Base-by-base conservation (phyloP, 176 grass and related monocot species). In the Hordeum marinum region DNA sequence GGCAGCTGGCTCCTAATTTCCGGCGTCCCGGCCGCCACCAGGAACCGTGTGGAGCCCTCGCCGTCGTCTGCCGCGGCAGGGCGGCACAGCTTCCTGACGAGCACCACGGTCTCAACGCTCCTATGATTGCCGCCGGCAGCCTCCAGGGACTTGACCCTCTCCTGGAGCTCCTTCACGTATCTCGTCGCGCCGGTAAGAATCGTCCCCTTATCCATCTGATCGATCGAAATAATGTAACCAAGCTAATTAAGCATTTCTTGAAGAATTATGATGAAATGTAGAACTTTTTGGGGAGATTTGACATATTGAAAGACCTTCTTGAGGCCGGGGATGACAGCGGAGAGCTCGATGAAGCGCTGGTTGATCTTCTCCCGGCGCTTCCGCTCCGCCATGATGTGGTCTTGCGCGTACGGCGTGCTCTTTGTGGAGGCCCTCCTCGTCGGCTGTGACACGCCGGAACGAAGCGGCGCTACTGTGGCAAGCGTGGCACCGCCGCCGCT, bases 361-460 rank as follows among this genome's bases (percentile, higher is more conserved):
- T 91, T 94, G 85, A 94, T 90, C 83, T 89, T 94, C 83, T 90
- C 92, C 82, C 92, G 65, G 24, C 92, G 69, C 86, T 83, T 88
- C 52, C 92, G 72, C 79, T 94, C 92, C 4, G 89, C 89, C 61
- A 94, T 83, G 39, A 91, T 74, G 73, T 94, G 92, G 31, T 94
- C 89, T 25, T 87, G 87, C 17, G 86, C 86, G 64, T 60, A 3
- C 9, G 57, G 21, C 57, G 21, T 29, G 48, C 23, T 17, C 63
- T 59, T 85, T 37, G 40, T 20, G 24, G 34, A 8, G 35, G 63
- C 24, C 31, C 75, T 70, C 83, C 74, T 85, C n/a, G 27, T 42
- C 60, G 34, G 82, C 17, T 29, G 75, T 6, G 31, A 65, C 32
- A 50, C 36, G 83, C 61, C n/a, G 64, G 41, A 21, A 27, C 60